phyloP scores from a whole-genome alignment of 805 yeast genomes.

The Saturnispora halmiae region DNA sequence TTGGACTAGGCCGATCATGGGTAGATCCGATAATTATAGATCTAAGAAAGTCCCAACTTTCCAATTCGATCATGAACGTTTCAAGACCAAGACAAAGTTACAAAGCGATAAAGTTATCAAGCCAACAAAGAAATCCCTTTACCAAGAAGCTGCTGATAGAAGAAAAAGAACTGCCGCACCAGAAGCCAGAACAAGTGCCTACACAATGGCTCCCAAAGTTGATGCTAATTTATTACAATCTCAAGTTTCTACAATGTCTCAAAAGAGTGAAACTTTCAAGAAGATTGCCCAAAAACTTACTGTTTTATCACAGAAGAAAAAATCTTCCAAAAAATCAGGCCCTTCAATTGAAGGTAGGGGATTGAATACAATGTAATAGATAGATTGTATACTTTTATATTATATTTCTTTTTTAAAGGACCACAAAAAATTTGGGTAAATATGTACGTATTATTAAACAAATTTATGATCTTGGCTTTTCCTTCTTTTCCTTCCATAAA shows the following conservation, averaged over 20 bases:
- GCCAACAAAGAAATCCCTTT: constrained; percentile 43
- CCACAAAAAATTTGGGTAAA: background rate
- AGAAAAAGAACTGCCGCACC: constrained; percentile 95
- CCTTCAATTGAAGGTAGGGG: constrained; percentile 74
- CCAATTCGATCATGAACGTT: constrained; percentile 55
- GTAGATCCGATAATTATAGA: constrained; percentile 88
- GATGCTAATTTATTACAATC: constrained; percentile 40
- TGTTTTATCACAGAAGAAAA: constrained; percentile 39
- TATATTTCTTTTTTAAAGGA: background rate
- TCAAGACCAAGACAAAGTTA: constrained; percentile 33
- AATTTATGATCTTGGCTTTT: constrained; percentile 97
- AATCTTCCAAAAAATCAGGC: constrained; percentile 52
- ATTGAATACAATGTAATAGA: constrained; percentile 16
- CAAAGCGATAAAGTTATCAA: constrained; percentile 24
- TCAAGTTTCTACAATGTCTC: constrained; percentile 34
- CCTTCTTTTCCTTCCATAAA: constrained; percentile 99
- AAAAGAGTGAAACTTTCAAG: constrained; percentile 64
- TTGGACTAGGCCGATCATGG: constrained; percentile 98
- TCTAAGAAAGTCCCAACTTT: constrained; percentile 68
- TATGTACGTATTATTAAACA: constrained; percentile 14
- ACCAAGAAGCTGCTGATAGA: constrained; percentile 85
- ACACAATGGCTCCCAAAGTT: constrained; percentile 82
- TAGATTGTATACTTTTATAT: too few relatives aligned
- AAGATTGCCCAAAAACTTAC: constrained; percentile 57
- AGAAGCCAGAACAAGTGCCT: constrained; percentile 79